Evolutionary conservation across 1,284 basidiomycete genomes (phyloP), one percentile per base, ranked within the genome.

Genomic region (Austroboletus rostrupii): DNA sequence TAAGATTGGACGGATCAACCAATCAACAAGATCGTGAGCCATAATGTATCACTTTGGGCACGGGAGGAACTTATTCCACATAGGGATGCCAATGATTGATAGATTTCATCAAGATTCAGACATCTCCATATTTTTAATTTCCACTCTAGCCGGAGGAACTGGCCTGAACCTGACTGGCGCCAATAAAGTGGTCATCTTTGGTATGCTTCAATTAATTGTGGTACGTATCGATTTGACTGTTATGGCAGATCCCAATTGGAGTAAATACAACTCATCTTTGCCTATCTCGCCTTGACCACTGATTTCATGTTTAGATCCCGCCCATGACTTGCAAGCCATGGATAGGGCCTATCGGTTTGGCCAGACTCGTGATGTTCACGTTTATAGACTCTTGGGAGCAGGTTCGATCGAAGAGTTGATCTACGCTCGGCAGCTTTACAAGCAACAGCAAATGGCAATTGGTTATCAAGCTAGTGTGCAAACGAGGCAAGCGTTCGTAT

Each of bases 281-380:
- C 28, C 17, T 40, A 31, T 45, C 31, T 43, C 26, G 42, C 33
- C 21, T 28, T 49, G 28, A 45, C 43, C 23, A 6, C 16, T 6
- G 14, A 43, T 19, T 50, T 49, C 28, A 7, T 23, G 33, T 21
- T 21, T 16, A 90, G 87, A 92, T 69, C 90, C 90, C 6, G 87
- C 90, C 0, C 87, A 92, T 57, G 90, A 93, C 61, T 67, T 92
- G 16, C 90, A 93, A 65, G 90, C 89, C 2, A 90, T 90, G 85
- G 92, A 95, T 57, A 80, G 90, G 50, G 90, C 90, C 1, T 95
- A 91, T 62, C 81, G 92, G 3, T 90, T 92, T 54, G 93, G 92
- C 3, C 92, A 97, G 67, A 85, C 79, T 1, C 84, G 90, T 29
- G 87, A 94, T 56, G 93, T 97, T 8, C 77, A 80, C 1, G 92